Base-by-base conservation (phyloP, 768 basidiomycete genomes). In the Calocera viscosa region DNA sequence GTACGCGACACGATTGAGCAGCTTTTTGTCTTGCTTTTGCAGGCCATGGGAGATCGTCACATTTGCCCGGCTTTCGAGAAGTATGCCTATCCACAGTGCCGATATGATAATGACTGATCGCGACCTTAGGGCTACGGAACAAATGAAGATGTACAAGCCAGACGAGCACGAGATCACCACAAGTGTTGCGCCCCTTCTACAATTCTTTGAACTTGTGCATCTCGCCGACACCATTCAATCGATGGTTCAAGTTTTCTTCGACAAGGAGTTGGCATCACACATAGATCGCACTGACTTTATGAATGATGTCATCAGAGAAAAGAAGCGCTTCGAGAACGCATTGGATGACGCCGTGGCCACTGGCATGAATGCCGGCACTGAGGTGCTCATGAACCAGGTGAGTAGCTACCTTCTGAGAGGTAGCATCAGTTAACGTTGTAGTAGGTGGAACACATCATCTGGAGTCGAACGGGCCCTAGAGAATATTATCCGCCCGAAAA, bases 221-320 rank as follows among this genome's bases (percentile, higher is more conserved):
- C 80, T 98, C 17, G 96, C 94, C 0, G 95, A 99, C 73, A 99
- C 91, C 17, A 97, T 98, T 49, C 92, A 95, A 76, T 91, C 88
- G 19, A 97, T 98, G 86, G 86, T 96, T 5, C 94, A 99, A 71
- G 96, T 97, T 1, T 99, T 94, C 75, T 99, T 95, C 73, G 96
- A 98, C 73, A 94, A 94, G 73, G 95, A 96, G 72, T 78, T 98
- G 77, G 91, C 90, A 68, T 28, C 82, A 0, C 90, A 94, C 72
- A 94, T 99, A 35, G 94, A 97, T 76, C 84, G 85, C 71, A 93
- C 88, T 0, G 95, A 98, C 76, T 97, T 97, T 74, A 74, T 98
- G 68, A 98, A 96, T 73, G 82, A 82, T 0, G 94, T 94, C 2
- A 90, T 97, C 38, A 81, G 96, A 32, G 94, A 98, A 76, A 98